Conservation (phyloP, 2,329 filamentous ascomycete genomes). For the Colletotrichum sp. region DNA sequence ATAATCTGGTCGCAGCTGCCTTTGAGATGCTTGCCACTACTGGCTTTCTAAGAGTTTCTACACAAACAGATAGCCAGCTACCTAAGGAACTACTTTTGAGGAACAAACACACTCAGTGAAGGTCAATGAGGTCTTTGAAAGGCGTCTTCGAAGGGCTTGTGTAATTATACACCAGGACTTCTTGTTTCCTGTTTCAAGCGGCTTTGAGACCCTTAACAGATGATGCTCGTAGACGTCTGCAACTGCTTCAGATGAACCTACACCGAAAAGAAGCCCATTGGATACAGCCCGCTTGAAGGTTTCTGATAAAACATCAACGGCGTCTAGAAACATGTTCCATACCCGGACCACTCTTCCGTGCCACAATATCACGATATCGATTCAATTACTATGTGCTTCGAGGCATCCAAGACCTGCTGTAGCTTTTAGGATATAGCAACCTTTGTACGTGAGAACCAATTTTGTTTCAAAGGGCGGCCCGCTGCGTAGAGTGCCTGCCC, state of each 20-base stretch:
- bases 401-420: not conserved
- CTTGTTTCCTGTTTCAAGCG: not conserved
- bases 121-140: not conserved
- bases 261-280: not conserved
- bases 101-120: not conserved
- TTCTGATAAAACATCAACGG: not conserved
- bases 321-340: not conserved
- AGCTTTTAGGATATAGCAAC: not conserved
- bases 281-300: not conserved
- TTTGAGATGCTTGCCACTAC: not conserved
- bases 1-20: not conserved
- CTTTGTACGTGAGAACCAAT: not conserved
- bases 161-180: not conserved
- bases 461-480: constrained; percentile 1
- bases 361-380: not conserved
- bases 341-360: not conserved
- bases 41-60: not conserved
- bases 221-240: not conserved
- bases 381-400: not conserved
- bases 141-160: not conserved
- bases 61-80: not conserved
- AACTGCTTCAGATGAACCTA: not conserved
- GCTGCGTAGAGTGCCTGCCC: not conserved
- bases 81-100: not conserved
- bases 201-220: not conserved